Evolutionary conservation across 306 rosid species (phyloP).

Genomic region (Spatholobus suberectus): DNA sequence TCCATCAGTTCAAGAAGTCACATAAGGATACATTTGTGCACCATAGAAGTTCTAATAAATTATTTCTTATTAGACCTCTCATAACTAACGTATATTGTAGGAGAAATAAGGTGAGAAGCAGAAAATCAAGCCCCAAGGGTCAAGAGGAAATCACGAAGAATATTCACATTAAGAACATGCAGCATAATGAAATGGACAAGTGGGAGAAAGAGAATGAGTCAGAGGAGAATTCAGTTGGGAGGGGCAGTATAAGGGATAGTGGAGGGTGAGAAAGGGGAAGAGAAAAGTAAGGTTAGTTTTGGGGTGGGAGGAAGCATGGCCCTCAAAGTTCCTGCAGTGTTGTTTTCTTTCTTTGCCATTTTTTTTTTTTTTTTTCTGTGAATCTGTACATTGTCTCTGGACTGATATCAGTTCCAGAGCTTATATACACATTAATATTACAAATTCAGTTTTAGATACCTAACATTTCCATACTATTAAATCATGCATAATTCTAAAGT

Average conservation of each 20-base stretch:
- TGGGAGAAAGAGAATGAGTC: neutral
- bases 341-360: neutral
- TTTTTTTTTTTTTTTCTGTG: neutral
- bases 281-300: neutral
- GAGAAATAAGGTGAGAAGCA: neutral
- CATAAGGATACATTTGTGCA: slow-evolving; percentile 15
- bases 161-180: neutral
- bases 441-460: neutral
- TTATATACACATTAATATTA: neutral
- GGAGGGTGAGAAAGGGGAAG: neutral
- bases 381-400: neutral
- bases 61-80: neutral
- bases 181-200: neutral
- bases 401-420: neutral
- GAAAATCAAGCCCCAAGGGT: neutral
- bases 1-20: slow-evolving; percentile 40
- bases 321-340: neutral
- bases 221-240: neutral
- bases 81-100: neutral
- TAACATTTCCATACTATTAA: neutral
- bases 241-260: neutral
- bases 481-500: slow-evolving; percentile 9
- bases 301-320: neutral
- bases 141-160: neutral
- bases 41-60: slow-evolving; percentile 13